Conservation (phyloP, 2,329 filamentous ascomycete species). For the Fusarium avenaceum region DNA sequence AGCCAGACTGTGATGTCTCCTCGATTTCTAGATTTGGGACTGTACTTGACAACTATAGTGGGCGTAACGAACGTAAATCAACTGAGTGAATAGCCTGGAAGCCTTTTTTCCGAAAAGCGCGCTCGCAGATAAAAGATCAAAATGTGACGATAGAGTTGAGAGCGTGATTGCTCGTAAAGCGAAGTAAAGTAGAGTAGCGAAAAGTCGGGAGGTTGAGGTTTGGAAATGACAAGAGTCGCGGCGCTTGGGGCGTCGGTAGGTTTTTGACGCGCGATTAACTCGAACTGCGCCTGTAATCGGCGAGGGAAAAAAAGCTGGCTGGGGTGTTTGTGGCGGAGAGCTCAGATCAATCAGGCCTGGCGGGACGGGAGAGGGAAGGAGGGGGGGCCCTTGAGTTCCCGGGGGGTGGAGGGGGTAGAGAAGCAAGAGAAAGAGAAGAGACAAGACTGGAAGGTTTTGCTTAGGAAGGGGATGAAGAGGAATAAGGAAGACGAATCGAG, state of each 20-base stretch:
- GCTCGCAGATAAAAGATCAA: slow-evolving; percentile 26
- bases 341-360: slow-evolving; percentile 46
- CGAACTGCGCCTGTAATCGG: slow-evolving; percentile 48
- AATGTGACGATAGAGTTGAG: not conserved
- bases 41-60: slow-evolving; percentile 15
- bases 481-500: slow-evolving; percentile 41
- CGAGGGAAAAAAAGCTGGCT: slow-evolving; percentile 39
- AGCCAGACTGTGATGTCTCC: slow-evolving; percentile 44
- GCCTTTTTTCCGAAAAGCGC: slow-evolving; percentile 23
- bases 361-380: slow-evolving; percentile 17
- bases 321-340: slow-evolving; percentile 47
- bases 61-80: slow-evolving; percentile 24
- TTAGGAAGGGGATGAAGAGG: slow-evolving; percentile 16
- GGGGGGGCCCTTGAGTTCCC: slow-evolving; percentile 12
- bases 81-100: slow-evolving; percentile 24
- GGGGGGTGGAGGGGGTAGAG: slow-evolving; percentile 11
- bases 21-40: slow-evolving; percentile 19
- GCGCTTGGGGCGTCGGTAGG: slow-evolving; percentile 51
- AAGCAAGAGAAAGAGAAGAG: slow-evolving; percentile 7
- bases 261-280: slow-evolving; percentile 53
- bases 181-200: slow-evolving; percentile 15
- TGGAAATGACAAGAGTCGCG: slow-evolving; percentile 42
- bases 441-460: slow-evolving; percentile 11
- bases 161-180: slow-evolving; percentile 11
- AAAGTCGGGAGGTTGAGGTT: slow-evolving; percentile 33